Evolutionary conservation across 139 green algal species (phyloP).

Genomic region (Picochlorum sp.): DNA sequence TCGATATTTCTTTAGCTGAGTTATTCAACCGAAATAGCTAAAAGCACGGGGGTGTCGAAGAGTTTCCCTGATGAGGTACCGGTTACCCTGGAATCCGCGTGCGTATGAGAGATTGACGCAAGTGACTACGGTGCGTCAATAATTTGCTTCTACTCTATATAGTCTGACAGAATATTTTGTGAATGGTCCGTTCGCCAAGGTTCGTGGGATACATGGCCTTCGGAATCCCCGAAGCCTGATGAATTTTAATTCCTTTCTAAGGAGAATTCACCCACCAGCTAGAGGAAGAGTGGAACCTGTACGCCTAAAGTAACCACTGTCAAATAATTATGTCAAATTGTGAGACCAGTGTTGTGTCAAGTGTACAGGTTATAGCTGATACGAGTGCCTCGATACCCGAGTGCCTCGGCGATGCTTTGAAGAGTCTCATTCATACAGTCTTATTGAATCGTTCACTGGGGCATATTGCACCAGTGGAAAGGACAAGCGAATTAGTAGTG

Average conservation of each 20-base stretch:
- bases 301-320: too few species aligned
- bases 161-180: too few species aligned
- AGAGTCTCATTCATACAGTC: slow-evolving; percentile 87
- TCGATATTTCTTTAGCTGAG: too few species aligned
- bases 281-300: too few species aligned
- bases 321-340: too few species aligned
- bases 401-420: slow-evolving; percentile 57
- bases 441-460: slow-evolving; percentile 86
- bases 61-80: not conserved
- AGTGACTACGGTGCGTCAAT: not conserved
- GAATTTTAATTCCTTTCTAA: too few species aligned
- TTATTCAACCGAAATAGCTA: slow-evolving; percentile 6
- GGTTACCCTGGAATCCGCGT: not conserved
- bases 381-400: too few species aligned
- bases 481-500: slow-evolving; percentile 87
- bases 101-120: not conserved
- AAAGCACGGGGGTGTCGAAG: not conserved
- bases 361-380: not conserved
- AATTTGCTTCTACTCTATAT: too few species aligned
- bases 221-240: too few species aligned
- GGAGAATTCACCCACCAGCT: too few species aligned
- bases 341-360: not conserved
- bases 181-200: too few species aligned
- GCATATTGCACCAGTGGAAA: slow-evolving; percentile 63
- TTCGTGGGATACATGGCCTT: too few species aligned